Conservation (phyloP, 768 basidiomycete genomes). For the Agaricus subrufescens region DNA sequence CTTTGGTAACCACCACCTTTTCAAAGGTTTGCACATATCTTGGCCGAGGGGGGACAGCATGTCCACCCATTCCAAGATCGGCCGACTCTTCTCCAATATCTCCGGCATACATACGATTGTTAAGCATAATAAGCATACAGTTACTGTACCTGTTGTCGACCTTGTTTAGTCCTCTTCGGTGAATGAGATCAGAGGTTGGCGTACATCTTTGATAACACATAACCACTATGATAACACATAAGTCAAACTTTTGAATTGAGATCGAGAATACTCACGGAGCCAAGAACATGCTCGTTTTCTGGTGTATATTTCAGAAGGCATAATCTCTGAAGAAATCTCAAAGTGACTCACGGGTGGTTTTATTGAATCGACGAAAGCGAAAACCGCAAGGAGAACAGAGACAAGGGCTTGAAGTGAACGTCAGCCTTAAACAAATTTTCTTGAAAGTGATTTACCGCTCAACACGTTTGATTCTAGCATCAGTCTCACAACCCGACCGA, state of each 20-base stretch:
- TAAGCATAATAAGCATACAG: conserved; percentile 1
- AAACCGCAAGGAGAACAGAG: not conserved
- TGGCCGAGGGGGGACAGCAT: not conserved
- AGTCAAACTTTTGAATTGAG: not conserved
- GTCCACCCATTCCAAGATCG: not conserved
- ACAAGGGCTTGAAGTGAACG: not conserved
- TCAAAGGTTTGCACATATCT: not conserved
- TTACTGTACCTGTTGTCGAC: not conserved
- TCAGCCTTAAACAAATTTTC: not conserved
- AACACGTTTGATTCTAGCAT: conserved; percentile 7
- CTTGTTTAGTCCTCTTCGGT: not conserved
- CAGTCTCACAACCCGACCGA: not conserved
- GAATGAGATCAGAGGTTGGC: not conserved
- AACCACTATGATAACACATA: not conserved
- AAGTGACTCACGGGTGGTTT: not conserved
- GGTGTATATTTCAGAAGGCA: not conserved
- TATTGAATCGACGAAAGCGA: not conserved
- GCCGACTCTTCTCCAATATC: not conserved
- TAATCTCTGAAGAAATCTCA: not conserved
- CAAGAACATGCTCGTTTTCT: conserved; percentile 4
- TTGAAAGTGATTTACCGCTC: not conserved
- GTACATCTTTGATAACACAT: not conserved
- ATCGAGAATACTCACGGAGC: conserved; percentile 1
- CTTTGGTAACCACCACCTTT: not conserved
- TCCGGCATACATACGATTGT: conserved; percentile 1